Base-by-base conservation (phyloP, 129 eudicot genomes). In the Ambrosia artemisiifolia region DNA sequence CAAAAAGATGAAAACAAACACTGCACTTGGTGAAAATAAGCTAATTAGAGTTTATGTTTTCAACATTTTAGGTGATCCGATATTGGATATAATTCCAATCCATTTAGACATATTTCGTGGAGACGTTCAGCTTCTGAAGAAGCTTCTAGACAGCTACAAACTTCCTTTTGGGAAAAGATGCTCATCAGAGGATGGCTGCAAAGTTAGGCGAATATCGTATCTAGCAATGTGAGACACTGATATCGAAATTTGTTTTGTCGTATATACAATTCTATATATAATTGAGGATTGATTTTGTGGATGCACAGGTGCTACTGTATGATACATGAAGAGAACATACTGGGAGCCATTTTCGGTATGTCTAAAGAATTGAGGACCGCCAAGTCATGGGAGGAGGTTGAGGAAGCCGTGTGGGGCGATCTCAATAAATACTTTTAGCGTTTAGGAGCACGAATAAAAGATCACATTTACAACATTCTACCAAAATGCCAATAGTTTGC, bases 321-420 rank as follows among this genome's bases (percentile, higher is more conserved):
- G 38, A 74, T 93, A 83, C 96, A 93, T 12, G 95, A 93, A 65
- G 98, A 93, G 24, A 89, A 93, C 63, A 83, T 93, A 20, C 72
- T 93, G 75, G 95, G 98, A 51, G 98, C 98, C 14, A 82, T 89
- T 57, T 93, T 93, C 50, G 77, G 98, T 62, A 72, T 82, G 74
- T 80, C 87, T 83, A 88, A 77, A 80, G 98, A 89, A 36, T 65
- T 87, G 63, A 86, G 83, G 83, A 69, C 19, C 3, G 88, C 92
- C 8, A 76, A 81, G 2, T 83, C 96, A 9, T 93, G 98, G 98
- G 96, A 89, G 79, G 96, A 89, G 59, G 96, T 93, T 46, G 98
- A 93, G 84, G 95, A 87, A 71, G 81, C 81, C 33, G 85, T 93
- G 43, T 93, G 98, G 98, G 98, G 96, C 11, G 76, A 84, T 72